These are phyloP conservation scores for Ceratocystis papillata DNA, from an alignment of 2,329 filamentous ascomycete genomes.

Conservation along the genomic window DNA sequence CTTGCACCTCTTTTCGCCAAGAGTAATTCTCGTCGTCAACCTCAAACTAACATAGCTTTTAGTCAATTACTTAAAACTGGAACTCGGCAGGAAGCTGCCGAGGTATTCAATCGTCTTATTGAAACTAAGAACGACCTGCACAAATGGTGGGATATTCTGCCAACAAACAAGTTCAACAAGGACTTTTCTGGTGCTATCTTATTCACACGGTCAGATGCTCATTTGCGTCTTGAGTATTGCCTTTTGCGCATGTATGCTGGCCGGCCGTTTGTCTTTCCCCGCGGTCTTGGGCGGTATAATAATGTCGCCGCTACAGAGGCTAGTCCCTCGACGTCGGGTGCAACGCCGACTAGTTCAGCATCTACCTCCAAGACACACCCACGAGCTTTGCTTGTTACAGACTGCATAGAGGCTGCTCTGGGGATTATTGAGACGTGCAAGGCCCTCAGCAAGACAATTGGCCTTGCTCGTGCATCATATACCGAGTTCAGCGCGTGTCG, in stretches of 20 bases:
- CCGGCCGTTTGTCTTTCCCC: constrained; percentile 41
- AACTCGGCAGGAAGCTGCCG: constrained; percentile 30
- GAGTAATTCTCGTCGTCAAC: neutral
- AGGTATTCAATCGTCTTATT: constrained; percentile 31
- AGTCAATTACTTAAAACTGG: constrained; percentile 32
- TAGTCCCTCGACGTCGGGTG: constrained; percentile 17
- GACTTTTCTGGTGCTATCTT: constrained; percentile 30
- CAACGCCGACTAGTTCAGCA: constrained; percentile 27
- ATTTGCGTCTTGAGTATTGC: constrained; percentile 44
- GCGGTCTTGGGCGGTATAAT: constrained; percentile 19
- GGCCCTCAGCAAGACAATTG: constrained; percentile 40
- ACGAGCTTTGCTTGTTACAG: constrained; percentile 35
- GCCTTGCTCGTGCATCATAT: constrained; percentile 45
- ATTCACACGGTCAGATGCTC: constrained; percentile 39
- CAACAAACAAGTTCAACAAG: constrained; percentile 30
- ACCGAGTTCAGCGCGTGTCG: constrained; percentile 47
- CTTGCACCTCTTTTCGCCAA: too few species aligned
- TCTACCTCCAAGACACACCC: constrained; percentile 28
- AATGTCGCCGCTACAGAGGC: constrained; percentile 7
- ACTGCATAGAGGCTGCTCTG: constrained; percentile 44
- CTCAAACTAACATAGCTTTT: neutral
- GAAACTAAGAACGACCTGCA: constrained; percentile 33
- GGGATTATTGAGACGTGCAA: constrained; percentile 42
- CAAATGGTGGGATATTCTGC: constrained; percentile 34
- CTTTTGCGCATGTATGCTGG: constrained; percentile 44